Conservation (phyloP, 257 asterid genomes). For the Solanum chilense region DNA sequence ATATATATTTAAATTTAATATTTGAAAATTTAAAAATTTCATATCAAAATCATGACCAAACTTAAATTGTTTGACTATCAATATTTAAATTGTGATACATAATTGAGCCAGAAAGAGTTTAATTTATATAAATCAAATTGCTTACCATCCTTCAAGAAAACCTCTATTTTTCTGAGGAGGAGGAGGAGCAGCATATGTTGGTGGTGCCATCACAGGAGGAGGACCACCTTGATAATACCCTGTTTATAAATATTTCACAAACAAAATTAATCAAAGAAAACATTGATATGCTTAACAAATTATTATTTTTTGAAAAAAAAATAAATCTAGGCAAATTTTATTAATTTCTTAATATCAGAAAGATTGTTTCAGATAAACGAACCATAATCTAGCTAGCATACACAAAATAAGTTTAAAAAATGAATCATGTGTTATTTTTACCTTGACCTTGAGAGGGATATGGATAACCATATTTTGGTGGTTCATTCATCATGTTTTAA, state of each 20-base stretch:
- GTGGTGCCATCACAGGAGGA: slow-evolving; percentile 1
- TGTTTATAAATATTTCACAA: background rate
- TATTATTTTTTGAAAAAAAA: no score
- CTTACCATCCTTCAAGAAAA: background rate
- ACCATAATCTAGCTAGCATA: background rate
- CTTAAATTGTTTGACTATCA: background rate
- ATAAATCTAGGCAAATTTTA: no score
- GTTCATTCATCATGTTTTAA: background rate
- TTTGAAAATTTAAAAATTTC: no score
- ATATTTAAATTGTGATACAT: no score
- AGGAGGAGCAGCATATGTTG: background rate
- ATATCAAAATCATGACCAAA: background rate
- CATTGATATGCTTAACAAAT: background rate
- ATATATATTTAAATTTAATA: no score
- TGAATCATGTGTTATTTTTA: background rate
- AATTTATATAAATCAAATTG: background rate
- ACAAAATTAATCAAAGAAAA: background rate
- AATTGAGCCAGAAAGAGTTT: no score
- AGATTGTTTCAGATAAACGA: background rate
- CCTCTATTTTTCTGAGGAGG: background rate
- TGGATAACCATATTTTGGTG: background rate
- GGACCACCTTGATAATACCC: background rate
- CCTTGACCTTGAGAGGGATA: background rate
- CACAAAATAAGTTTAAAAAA: background rate
- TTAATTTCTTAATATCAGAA: background rate